Evolutionary conservation across 331 rosid species (phyloP).

Genomic region (Erythrophleum ivorense): DNA sequence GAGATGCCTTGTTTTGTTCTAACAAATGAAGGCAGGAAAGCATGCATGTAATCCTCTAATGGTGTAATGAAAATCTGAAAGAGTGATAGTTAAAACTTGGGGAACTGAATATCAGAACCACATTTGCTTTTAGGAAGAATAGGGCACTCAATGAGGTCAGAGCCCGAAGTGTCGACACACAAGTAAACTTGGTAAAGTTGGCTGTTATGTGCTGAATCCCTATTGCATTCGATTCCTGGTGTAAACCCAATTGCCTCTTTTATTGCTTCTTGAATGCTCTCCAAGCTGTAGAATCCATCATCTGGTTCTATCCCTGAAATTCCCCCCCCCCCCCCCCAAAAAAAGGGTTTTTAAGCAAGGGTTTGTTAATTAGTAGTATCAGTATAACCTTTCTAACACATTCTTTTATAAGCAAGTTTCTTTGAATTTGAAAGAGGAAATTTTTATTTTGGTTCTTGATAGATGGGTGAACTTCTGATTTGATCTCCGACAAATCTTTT

Average conservation of each 20-base stretch:
- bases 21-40: too few species aligned
- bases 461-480: too few species aligned
- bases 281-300: constrained; percentile 59
- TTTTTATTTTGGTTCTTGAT: too few species aligned
- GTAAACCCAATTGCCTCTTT: constrained; percentile 55
- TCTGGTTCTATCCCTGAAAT: constrained; percentile 62
- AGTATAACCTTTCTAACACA: too few species aligned
- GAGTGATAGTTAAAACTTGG: constrained; percentile 52
- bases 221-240: constrained; percentile 66
- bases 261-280: constrained; percentile 50
- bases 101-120: constrained; percentile 55
- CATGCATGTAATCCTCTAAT: too few species aligned
- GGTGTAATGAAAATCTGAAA: too few species aligned
- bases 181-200: constrained; percentile 70
- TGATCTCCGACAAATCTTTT: too few species aligned
- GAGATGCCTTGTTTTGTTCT: too few species aligned
- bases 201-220: constrained; percentile 54
- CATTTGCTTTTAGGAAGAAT: constrained; percentile 54
- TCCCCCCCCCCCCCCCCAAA: background rate
- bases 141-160: constrained; percentile 61
- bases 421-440: too few species aligned
- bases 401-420: too few species aligned
- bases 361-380: too few species aligned
- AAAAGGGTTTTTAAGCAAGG: background rate
- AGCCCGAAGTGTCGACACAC: constrained; percentile 69